A percentile compares a stretch with the other conserved stretches of the same genome.
Conservation (phyloP, 139 green algal species). For the Chlamydomonas schloesseri region DNA sequence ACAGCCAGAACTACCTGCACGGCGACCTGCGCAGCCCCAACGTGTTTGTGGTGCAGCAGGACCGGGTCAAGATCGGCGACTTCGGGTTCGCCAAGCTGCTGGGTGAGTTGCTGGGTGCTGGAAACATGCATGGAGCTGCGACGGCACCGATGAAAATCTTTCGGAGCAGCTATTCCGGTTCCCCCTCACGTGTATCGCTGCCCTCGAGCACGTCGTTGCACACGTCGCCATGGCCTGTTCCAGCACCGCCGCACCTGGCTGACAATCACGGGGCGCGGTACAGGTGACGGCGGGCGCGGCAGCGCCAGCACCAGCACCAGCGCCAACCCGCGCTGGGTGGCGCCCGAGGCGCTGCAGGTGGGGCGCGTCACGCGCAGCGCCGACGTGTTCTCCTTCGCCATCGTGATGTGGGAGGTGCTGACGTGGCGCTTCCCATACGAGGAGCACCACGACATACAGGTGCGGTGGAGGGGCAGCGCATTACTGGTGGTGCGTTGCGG, state of each 20-base stretch:
- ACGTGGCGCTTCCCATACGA: conserved; percentile 53
- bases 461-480: background rate
- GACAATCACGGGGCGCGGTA: too few species aligned
- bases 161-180: background rate
- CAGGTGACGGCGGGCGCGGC: conserved; percentile 5
- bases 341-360: conserved; percentile 41
- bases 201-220: too few species aligned
- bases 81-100: conserved; percentile 51
- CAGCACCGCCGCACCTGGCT: too few species aligned
- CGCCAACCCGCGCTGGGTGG: conserved; percentile 54
- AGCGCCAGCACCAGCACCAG: conserved; percentile 10
- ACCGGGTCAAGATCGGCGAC: conserved; percentile 38
- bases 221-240: too few species aligned
- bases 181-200: too few species aligned
- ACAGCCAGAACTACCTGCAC: conserved; percentile 61
- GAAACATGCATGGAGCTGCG: background rate
- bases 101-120: conserved; percentile 20
- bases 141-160: background rate
- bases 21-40: conserved; percentile 58
- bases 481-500: background rate
- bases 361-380: background rate
- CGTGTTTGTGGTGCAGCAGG: conserved; percentile 51
- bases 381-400: conserved; percentile 44
- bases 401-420: conserved; percentile 59
- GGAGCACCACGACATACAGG: conserved; percentile 43